phyloP scores from a whole-genome alignment of 768 basidiomycete species.

The Agrocybe praecox region DNA sequence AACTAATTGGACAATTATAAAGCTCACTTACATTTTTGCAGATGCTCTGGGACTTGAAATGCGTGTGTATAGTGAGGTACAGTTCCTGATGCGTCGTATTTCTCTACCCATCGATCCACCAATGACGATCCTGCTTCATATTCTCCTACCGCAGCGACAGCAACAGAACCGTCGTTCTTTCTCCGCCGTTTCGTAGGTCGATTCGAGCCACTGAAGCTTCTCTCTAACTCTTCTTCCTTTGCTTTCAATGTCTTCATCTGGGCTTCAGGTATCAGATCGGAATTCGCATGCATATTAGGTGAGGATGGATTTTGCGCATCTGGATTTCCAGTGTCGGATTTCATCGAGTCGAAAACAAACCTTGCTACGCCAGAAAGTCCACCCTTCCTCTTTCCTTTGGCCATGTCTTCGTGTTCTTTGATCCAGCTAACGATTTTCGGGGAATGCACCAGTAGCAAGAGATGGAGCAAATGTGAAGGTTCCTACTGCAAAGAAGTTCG shows the following conservation, averaged over 20 bases:
- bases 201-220: slow-evolving; percentile 9
- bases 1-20: background rate
- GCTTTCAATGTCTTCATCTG: background rate
- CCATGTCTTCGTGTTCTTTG: slow-evolving; percentile 11
- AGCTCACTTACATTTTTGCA: slow-evolving; percentile 76
- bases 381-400: slow-evolving; percentile 41
- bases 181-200: slow-evolving; percentile 40
- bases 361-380: slow-evolving; percentile 46
- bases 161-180: slow-evolving; percentile 17
- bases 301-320: slow-evolving; percentile 7
- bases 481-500: background rate
- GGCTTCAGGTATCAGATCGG: background rate
- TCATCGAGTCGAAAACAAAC: slow-evolving; percentile 43
- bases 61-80: slow-evolving; percentile 70
- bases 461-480: background rate
- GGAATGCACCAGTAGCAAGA: background rate
- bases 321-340: slow-evolving; percentile 12
- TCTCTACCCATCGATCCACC: slow-evolving; percentile 37
- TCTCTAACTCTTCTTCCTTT: background rate
- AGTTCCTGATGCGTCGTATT: slow-evolving; percentile 71
- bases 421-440: background rate
- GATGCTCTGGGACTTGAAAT: slow-evolving; percentile 72
- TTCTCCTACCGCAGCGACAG: slow-evolving; percentile 20
- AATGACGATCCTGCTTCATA: slow-evolving; percentile 9
- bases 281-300: background rate